phyloP scores from a whole-genome alignment of 176 grass and related monocot genomes.

The Oryza officinalis region DNA sequence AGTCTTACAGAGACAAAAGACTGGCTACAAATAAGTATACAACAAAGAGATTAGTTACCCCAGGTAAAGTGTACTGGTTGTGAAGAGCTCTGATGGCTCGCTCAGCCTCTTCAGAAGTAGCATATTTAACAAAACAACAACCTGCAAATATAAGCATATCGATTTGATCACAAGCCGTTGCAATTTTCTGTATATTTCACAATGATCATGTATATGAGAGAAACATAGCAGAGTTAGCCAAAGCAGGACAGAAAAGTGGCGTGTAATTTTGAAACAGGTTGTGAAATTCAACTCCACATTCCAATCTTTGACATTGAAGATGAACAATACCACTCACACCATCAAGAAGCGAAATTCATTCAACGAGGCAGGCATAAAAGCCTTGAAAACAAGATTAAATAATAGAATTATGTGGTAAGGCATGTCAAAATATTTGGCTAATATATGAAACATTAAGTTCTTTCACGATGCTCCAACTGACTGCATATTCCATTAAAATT shows the following conservation, averaged over 20 bases:
- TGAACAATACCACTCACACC: background rate
- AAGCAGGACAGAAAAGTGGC: background rate
- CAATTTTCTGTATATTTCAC: slow-evolving; percentile 28
- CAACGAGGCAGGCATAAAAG: background rate
- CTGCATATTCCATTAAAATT: slow-evolving; percentile 15
- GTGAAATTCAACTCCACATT: background rate
- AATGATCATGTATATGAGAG: slow-evolving; percentile 11
- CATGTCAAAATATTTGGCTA: slow-evolving; percentile 22
- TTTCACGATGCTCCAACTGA: slow-evolving; percentile 24
- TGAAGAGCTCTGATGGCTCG: slow-evolving; percentile 96
- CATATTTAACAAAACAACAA: slow-evolving; percentile 99
- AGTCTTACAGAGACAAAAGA: slow-evolving; percentile 30
- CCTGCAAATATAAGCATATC: slow-evolving; percentile 60
- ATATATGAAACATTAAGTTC: background rate
- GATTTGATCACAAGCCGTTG: slow-evolving; percentile 40
- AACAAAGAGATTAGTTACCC: slow-evolving; percentile 56
- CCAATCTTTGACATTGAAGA: background rate
- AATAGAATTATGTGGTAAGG: background rate
- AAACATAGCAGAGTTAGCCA: slow-evolving; percentile 5
- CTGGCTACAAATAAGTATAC: slow-evolving; percentile 35
- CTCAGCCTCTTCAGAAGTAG: slow-evolving; percentile 87
- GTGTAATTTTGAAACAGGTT: background rate
- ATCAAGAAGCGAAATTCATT: slow-evolving; percentile 14
- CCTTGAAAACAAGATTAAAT: background rate
- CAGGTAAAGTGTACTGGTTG: slow-evolving; percentile 86